Evolutionary conservation across 1,284 basidiomycete species (phyloP).

Genomic region (Schizopora paradoxa): DNA sequence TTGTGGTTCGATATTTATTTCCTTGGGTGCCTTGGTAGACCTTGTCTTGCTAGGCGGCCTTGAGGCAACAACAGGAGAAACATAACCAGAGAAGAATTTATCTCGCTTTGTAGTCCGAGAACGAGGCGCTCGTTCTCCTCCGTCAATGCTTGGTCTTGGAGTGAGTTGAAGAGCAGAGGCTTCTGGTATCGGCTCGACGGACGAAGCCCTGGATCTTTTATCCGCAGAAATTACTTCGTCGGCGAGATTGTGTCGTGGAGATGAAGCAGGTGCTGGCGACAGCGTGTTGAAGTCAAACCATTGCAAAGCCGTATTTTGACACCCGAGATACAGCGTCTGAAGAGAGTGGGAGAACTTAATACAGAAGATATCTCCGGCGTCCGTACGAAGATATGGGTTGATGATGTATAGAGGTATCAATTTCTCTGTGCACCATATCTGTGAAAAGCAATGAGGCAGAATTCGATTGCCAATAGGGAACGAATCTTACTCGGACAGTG

Average conservation of each 20-base stretch:
- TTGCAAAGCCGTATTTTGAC: conserved; percentile 86
- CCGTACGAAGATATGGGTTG: conserved; percentile 77
- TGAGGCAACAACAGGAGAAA: conserved; percentile 16
- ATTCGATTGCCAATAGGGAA: not conserved
- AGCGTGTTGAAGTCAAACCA: conserved; percentile 65
- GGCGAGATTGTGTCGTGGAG: not conserved
- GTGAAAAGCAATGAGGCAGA: conserved; percentile 15
- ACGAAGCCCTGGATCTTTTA: conserved; percentile 1
- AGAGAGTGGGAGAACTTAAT: conserved; percentile 72
- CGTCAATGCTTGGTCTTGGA: not conserved
- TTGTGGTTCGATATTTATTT: too few relatives aligned
- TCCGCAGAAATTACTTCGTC: not conserved
- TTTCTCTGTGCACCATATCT: conserved; percentile 83
- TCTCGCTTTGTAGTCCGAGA: conserved; percentile 47
- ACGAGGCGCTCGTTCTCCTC: conserved; percentile 4
- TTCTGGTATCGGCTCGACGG: not conserved
- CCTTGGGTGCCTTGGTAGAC: conserved; percentile 26
- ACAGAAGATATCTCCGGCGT: conserved; percentile 88
- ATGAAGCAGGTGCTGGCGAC: conserved; percentile 5
- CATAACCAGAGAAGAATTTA: conserved; percentile 78
- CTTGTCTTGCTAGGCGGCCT: conserved; percentile 15
- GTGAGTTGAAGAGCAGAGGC: not conserved
- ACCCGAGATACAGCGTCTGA: conserved; percentile 81
- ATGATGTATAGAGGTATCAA: conserved; percentile 74
- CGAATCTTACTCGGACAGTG: conserved; percentile 64